These are phyloP conservation scores for Pulveroboletus sp. DNA, from an alignment of 768 basidiomycete species.

Conservation along the genomic window DNA sequence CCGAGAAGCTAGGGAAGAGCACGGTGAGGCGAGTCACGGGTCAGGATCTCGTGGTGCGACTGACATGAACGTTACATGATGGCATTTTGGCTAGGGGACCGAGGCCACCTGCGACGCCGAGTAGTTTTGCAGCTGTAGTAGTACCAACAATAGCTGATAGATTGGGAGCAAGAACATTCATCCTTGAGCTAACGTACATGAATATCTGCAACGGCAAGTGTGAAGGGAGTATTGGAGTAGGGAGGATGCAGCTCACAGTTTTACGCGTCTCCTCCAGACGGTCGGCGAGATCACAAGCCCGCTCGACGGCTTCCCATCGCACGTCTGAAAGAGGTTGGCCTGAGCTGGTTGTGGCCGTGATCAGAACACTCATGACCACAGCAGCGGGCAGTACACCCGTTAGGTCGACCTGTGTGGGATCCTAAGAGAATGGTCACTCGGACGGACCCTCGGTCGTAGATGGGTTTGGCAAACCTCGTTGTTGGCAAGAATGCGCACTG, in stretches of 20 bases:
- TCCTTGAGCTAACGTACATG: conserved; percentile 98
- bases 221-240: conserved; percentile 1
- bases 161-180: conserved; percentile 98
- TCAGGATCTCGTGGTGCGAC: conserved; percentile 25
- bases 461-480: conserved; percentile 47
- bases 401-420: conserved; percentile 82
- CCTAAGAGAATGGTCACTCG: conserved; percentile 38
- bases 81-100: conserved; percentile 91
- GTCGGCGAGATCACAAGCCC: conserved; percentile 86
- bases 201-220: conserved; percentile 63
- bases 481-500: conserved; percentile 86
- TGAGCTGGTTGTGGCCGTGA: conserved; percentile 88
- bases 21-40: conserved; percentile 1
- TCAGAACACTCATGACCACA: conserved; percentile 91
- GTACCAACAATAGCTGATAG: conserved; percentile 98
- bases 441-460: neutral
- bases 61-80: conserved; percentile 87
- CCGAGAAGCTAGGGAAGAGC: conserved; percentile 72
- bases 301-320: conserved; percentile 77
- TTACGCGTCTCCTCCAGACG: conserved; percentile 85
- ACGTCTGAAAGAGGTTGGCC: conserved; percentile 65
- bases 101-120: conserved; percentile 95
- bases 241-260: conserved; percentile 45
- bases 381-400: conserved; percentile 78
- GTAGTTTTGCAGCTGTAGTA: conserved; percentile 94